These are phyloP conservation scores for Pseudogymnoascus sp. DNA, from an alignment of 2,329 filamentous ascomycete genomes.

Conservation along the genomic window DNA sequence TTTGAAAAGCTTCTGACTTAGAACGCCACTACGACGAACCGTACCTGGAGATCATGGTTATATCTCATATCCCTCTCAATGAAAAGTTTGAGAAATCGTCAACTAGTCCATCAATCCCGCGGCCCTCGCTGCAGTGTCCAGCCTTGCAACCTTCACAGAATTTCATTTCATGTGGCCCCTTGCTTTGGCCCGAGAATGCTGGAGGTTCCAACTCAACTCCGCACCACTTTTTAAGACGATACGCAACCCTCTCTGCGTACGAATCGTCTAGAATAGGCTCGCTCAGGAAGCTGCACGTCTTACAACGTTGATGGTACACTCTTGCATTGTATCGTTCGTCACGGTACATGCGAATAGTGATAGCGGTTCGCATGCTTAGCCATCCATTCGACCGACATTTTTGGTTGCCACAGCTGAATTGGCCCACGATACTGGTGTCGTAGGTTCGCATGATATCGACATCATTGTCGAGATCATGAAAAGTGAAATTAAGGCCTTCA, in stretches of 20 bases:
- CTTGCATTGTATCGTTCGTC: constrained; percentile 35
- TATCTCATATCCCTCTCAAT: background rate
- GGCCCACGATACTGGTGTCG: constrained; percentile 37
- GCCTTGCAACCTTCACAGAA: constrained; percentile 22
- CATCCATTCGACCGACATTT: constrained; percentile 29
- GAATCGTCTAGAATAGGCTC: constrained; percentile 31
- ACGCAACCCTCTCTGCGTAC: constrained; percentile 36
- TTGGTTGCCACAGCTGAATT: constrained; percentile 32
- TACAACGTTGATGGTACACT: constrained; percentile 38
- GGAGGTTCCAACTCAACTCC: constrained; percentile 25
- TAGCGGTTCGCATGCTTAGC: constrained; percentile 35
- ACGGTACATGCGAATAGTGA: constrained; percentile 36
- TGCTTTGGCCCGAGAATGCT: constrained; percentile 13
- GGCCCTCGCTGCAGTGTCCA: constrained; percentile 14
- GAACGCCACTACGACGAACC: background rate
- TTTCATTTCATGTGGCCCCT: constrained; percentile 20
- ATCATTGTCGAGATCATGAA: constrained; percentile 27
- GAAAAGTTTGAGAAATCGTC: background rate
- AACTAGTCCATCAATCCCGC: background rate
- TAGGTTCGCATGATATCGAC: constrained; percentile 23
- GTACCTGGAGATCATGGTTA: background rate
- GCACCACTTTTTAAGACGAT: constrained; percentile 36
- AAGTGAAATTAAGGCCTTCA: constrained; percentile 28
- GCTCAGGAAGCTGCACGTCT: constrained; percentile 30
- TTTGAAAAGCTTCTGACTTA: too few species aligned